Evolutionary conservation across 345 rosid species (phyloP).

Genomic region (Cardamine resedifolia): DNA sequence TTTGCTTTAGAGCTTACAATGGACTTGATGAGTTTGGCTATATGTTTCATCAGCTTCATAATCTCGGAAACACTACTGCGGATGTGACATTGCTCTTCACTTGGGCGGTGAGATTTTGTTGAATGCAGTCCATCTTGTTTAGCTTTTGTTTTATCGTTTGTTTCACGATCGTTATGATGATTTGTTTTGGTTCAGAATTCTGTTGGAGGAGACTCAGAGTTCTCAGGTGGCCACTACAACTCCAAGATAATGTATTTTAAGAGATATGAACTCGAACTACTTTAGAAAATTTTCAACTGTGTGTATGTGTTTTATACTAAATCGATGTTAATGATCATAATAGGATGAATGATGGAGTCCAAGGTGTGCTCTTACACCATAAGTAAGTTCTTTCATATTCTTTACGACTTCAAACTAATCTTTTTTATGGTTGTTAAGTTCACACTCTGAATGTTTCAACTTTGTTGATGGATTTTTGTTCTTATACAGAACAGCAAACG

Average conservation of each 20-base stretch:
- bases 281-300: neutral
- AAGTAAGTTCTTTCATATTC: constrained; percentile 49
- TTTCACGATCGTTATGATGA: neutral
- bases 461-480: neutral
- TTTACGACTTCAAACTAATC: neutral
- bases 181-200: constrained; percentile 61
- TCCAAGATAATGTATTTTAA: constrained; percentile 52
- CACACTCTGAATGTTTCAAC: constrained; percentile 13
- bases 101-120: constrained; percentile 72
- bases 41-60: constrained; percentile 55
- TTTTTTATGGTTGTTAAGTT: neutral
- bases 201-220: constrained; percentile 84
- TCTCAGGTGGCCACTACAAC: constrained; percentile 80
- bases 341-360: constrained; percentile 76
- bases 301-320: neutral
- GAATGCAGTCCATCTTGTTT: neutral
- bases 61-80: constrained; percentile 67
- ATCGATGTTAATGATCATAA: constrained; percentile 4
- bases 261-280: neutral
- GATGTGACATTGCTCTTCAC: constrained; percentile 83
- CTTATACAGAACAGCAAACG: constrained; percentile 61
- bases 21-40: constrained; percentile 27
- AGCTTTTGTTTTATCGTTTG: neutral
- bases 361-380: constrained; percentile 73
- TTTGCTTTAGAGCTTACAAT: constrained; percentile 5